Evolutionary conservation across 225 moss, liverwort and hornwort species (phyloP).

Genomic region (Marchantia polymorpha): DNA sequence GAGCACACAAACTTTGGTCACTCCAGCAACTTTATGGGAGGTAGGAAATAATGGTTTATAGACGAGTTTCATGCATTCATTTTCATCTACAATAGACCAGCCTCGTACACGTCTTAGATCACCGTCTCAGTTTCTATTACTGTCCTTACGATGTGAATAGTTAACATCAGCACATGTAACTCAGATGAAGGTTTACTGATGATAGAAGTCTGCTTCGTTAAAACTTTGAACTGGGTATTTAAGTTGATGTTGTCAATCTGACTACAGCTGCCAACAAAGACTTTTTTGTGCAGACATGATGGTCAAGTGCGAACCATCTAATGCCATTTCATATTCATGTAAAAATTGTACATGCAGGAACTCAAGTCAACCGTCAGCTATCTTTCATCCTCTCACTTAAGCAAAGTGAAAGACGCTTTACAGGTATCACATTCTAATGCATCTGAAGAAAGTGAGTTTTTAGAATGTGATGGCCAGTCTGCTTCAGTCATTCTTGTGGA

Average conservation of each 20-base stretch:
- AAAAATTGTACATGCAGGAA: conserved; percentile 42
- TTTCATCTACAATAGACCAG: not conserved
- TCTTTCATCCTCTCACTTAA: conserved; percentile 70
- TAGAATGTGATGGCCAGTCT: not conserved
- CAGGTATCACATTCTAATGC: conserved; percentile 33
- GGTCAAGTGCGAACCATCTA: not conserved
- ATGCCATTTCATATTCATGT: not conserved
- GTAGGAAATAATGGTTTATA: conserved; percentile 16
- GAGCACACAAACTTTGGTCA: conserved; percentile 17
- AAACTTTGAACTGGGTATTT: too few species aligned
- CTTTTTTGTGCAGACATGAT: not conserved
- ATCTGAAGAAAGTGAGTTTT: not conserved
- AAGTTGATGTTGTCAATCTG: too few species aligned
- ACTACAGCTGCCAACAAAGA: too few species aligned
- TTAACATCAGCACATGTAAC: too few species aligned
- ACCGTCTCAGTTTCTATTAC: too few species aligned
- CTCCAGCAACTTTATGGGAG: conserved; percentile 43
- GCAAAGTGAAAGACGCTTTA: conserved; percentile 90
- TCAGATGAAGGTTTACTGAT: not conserved
- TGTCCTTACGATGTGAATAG: too few species aligned
- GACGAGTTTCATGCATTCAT: not conserved
- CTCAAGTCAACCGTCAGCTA: conserved; percentile 76
- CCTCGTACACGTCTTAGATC: too few species aligned
- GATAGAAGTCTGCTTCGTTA: not conserved
- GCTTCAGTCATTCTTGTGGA: too few species aligned